Evolutionary conservation across 139 green algal species (phyloP).

Genomic region (Chlorella sp.): DNA sequence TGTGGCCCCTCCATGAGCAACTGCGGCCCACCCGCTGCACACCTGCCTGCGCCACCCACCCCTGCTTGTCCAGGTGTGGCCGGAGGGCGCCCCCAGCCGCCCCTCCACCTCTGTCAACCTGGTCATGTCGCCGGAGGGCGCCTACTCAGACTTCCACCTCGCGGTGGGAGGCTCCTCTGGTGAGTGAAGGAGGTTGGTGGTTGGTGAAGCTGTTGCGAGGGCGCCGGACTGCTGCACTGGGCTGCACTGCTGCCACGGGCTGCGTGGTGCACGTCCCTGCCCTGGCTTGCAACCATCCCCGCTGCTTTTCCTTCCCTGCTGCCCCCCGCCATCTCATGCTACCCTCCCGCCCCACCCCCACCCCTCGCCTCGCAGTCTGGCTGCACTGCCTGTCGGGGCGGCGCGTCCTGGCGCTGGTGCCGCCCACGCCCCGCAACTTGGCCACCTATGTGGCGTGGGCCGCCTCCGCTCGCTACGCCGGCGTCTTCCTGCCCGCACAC

Average conservation of each 20-base stretch:
- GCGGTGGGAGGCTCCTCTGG: conserved; percentile 19
- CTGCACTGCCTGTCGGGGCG: conserved; percentile 31
- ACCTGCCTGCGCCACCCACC: too few species aligned
- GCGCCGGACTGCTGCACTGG: not conserved
- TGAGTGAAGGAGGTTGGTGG: not conserved
- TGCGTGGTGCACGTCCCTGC: not conserved
- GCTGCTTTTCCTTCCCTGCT: not conserved
- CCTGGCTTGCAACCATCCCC: not conserved
- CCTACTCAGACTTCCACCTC: conserved; percentile 35
- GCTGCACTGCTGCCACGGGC: not conserved
- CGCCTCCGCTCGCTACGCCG: conserved; percentile 1
- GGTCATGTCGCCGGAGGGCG: conserved; percentile 24
- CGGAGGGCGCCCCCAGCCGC: not conserved
- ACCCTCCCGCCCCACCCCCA: not conserved
- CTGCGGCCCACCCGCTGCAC: too few species aligned
- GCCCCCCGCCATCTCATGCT: not conserved
- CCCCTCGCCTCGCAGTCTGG: conserved; percentile 12
- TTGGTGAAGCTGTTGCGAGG: not conserved
- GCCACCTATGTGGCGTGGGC: conserved; percentile 41
- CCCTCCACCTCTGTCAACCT: not conserved
- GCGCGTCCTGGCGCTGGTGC: conserved; percentile 22
- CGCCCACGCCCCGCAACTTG: conserved; percentile 31
- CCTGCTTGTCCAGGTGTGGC: not conserved
- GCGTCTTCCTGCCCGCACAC: conserved; percentile 32
- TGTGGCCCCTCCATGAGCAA: too few species aligned